Conservation (phyloP, 768 basidiomycete species). For the Obba rivulosa region DNA sequence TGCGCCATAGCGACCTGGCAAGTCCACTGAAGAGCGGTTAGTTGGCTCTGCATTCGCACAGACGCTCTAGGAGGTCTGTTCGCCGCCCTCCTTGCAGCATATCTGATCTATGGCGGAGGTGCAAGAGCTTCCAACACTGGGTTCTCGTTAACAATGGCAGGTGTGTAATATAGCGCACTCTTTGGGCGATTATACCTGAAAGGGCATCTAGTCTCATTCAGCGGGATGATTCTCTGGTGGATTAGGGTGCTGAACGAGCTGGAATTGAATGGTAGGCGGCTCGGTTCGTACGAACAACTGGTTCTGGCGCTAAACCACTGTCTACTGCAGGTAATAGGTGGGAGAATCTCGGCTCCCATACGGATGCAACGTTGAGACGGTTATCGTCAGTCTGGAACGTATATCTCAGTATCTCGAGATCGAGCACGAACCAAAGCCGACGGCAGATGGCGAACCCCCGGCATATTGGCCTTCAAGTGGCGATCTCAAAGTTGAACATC, state of each 20-base stretch:
- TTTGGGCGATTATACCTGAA: neutral
- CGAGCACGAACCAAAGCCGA: constrained; percentile 39
- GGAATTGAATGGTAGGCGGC: constrained; percentile 35
- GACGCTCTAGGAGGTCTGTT: constrained; percentile 56
- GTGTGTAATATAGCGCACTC: constrained; percentile 17
- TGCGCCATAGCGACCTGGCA: neutral
- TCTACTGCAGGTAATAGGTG: constrained; percentile 24
- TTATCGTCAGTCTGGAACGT: constrained; percentile 27
- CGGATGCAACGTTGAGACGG: neutral
- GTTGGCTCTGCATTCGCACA: constrained; percentile 43
- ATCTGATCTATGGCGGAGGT: constrained; percentile 43
- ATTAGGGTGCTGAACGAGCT: constrained; percentile 41
- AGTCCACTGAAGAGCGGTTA: neutral
- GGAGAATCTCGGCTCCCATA: neutral
- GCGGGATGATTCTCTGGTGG: constrained; percentile 49
- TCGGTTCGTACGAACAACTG: neutral
- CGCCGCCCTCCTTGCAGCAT: constrained; percentile 47
- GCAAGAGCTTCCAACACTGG: constrained; percentile 38
- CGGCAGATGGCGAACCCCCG: constrained; percentile 34
- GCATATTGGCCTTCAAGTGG: constrained; percentile 51
- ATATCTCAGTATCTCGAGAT: constrained; percentile 42
- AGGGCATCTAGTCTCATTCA: constrained; percentile 41
- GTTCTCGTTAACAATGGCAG: constrained; percentile 37
- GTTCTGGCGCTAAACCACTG: constrained; percentile 7
- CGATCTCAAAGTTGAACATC: constrained; percentile 35